Conservation (phyloP, 1,284 basidiomycete species). For the Cutaneotrichosporon spelunceum region DNA sequence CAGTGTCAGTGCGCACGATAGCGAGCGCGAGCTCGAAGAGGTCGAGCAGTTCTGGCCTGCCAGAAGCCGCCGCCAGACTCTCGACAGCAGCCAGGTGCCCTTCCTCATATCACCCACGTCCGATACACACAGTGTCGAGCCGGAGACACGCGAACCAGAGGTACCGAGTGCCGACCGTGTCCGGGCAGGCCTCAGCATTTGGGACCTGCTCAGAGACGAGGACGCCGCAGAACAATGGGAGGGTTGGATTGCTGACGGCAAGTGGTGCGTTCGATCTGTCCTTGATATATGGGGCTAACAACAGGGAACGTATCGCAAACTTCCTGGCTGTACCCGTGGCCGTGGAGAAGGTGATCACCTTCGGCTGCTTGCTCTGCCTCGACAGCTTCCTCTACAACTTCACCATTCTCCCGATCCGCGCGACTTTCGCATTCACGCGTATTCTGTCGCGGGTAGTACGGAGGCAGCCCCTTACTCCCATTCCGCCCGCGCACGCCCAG, state of each 20-base stretch:
- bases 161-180: background rate
- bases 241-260: conserved; percentile 49
- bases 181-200: conserved; percentile 9
- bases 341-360: conserved; percentile 86
- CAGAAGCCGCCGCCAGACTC: conserved; percentile 13
- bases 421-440: conserved; percentile 64
- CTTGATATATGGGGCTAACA: background rate
- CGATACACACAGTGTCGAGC: background rate
- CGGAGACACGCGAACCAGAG: background rate
- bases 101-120: background rate
- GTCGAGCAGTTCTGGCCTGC: conserved; percentile 24
- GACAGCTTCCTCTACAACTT: conserved; percentile 98
- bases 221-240: conserved; percentile 48
- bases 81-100: background rate
- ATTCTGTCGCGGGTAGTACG: conserved; percentile 50
- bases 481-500: conserved; percentile 43
- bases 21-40: conserved; percentile 12
- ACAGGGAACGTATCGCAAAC: conserved; percentile 91
- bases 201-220: conserved; percentile 45
- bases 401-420: conserved; percentile 93
- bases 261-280: conserved; percentile 46
- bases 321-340: conserved; percentile 90
- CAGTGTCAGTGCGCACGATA: conserved; percentile 8
- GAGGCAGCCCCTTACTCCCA: conserved; percentile 25
- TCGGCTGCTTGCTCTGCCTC: conserved; percentile 89